A percentile compares a stretch with the other conserved stretches of the same genome.
Evolutionary conservation across 1,284 basidiomycete genomes (phyloP).

Genomic region (Megacollybia platyphylla): DNA sequence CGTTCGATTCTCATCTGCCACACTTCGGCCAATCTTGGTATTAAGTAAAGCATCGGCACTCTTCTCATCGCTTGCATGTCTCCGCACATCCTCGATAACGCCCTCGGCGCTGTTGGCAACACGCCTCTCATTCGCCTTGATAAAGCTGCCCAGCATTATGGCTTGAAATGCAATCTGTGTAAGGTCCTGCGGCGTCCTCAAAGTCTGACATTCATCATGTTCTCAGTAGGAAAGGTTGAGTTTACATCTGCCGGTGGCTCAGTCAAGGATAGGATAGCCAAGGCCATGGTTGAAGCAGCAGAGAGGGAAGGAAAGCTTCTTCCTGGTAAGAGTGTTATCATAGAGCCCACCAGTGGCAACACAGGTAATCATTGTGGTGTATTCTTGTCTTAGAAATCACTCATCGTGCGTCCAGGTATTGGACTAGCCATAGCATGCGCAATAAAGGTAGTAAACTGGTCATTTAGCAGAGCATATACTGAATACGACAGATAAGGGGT

Average conservation of each 20-base stretch:
- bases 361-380: conserved; percentile 49
- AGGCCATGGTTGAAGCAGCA: conserved; percentile 92
- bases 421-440: conserved; percentile 88
- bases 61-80: no score
- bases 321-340: conserved; percentile 84
- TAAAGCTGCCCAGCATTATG: conserved; percentile 64
- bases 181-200: conserved; percentile 18
- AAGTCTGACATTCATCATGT: neutral
- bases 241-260: conserved; percentile 88
- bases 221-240: conserved; percentile 79
- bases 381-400: neutral
- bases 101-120: conserved; percentile 78
- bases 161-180: conserved; percentile 86
- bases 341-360: conserved; percentile 91
- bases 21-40: no score
- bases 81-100: conserved; percentile 52
- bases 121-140: conserved; percentile 87
- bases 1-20: no score
- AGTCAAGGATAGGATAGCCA: conserved; percentile 93
- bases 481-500: conserved; percentile 81
- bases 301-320: conserved; percentile 80
- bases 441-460: conserved; percentile 54
- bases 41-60: no score
- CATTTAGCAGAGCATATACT: conserved; percentile 28
- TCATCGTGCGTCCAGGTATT: conserved; percentile 46